Evolutionary conservation across 768 basidiomycete genomes (phyloP), one percentile per base, ranked within the genome.

Genomic region (Hygrophorus pudorinus): DNA sequence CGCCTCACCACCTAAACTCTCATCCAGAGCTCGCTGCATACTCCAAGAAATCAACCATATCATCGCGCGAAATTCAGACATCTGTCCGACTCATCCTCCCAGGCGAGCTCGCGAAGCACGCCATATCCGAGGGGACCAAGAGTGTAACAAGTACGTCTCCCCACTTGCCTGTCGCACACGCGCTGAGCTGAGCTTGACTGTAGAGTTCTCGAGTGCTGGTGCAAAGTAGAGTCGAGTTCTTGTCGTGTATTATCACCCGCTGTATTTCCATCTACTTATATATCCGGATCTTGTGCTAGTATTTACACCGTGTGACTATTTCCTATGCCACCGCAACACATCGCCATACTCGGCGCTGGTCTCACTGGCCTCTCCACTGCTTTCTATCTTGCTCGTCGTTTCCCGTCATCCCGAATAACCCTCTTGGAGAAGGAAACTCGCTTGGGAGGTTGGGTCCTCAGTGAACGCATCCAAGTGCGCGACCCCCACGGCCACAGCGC

Each of bases 21-120:
- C 70, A 88, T 86, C 10, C 53, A 89, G 91, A 94, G 72, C 85
- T 98, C 53, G 93, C 94, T 32, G 75, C 89, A 1, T 97, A 97
- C 73, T 96, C 93, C 53, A 94, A 96, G 74, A 94, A 94, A 67
- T 96, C 94, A 6, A 98, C 93, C 24, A 97, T 98, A 63, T 96
- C 94, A 31, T 96, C 92, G 38, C 90, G 93, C 50, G 93, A 98
- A 68, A 97, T 97, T 54, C 93, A 98, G 65, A 98, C 94, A 33
- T 78, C 92, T 36, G 96, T 98, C 42, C 86, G 94, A 51, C 79
- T 97, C 45, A 94, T 99, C 64, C 84, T 99, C 21, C 92, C 94
- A 54, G 91, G 89, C 61, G 91, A 93, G 67, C 80, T 94, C 42
- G 50, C 50, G 24, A 51, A 51, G 43, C 50, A 51, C 46, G 50